These are phyloP conservation scores for Wickerhamomyces mucosus DNA, from an alignment of 805 yeast species.

Conservation along the genomic window DNA sequence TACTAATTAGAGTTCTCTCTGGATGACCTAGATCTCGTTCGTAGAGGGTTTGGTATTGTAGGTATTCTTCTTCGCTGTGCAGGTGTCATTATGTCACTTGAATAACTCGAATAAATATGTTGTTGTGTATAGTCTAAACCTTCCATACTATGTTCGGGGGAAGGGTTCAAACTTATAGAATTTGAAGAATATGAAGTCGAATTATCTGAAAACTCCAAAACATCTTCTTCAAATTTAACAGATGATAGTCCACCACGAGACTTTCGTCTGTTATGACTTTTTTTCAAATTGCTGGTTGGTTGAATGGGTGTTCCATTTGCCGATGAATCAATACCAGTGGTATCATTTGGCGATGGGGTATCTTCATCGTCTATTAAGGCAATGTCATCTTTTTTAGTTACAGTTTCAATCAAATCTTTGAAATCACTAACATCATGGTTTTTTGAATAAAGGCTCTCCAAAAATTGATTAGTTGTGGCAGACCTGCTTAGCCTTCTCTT, in stretches of 20 bases:
- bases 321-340: not conserved
- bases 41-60: slow-evolving; percentile 16
- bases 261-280: slow-evolving; percentile 18
- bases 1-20: no score
- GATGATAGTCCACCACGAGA: slow-evolving; percentile 19
- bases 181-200: not conserved
- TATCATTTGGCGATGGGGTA: slow-evolving; percentile 1
- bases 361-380: slow-evolving; percentile 9
- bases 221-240: slow-evolving; percentile 16
- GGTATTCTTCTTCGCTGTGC: slow-evolving; percentile 21
- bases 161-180: not conserved
- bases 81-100: slow-evolving; percentile 14
- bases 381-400: slow-evolving; percentile 11
- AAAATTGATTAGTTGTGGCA: not conserved
- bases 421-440: slow-evolving; percentile 7
- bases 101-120: no score
- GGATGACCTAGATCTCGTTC: slow-evolving; percentile 20
- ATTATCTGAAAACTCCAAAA: slow-evolving; percentile 2
- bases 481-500: slow-evolving; percentile 6
- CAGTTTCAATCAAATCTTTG: slow-evolving; percentile 15
- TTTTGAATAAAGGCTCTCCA: no score
- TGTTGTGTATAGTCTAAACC: slow-evolving; percentile 1
- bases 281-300: slow-evolving; percentile 6
- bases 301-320: slow-evolving; percentile 1
- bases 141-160: not conserved